phyloP scores from a whole-genome alignment of 805 yeast species.

The Teunomyces barrocoloradensis region DNA sequence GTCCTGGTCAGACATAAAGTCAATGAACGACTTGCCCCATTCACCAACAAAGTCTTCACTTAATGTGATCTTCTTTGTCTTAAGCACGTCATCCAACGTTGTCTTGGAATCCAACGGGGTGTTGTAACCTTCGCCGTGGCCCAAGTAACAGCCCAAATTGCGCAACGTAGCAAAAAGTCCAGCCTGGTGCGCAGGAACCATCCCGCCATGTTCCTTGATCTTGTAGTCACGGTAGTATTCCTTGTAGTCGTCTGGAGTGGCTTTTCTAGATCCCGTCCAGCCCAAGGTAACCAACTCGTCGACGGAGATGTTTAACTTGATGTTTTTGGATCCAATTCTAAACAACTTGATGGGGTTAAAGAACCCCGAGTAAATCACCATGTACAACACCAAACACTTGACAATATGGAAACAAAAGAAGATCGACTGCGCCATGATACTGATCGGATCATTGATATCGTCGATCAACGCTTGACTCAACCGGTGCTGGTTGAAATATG shows the following conservation, averaged over 20 bases:
- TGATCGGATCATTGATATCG: constrained; percentile 44
- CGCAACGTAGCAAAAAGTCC: constrained; percentile 63
- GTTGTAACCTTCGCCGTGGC: constrained; percentile 81
- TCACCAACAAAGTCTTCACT: constrained; percentile 55
- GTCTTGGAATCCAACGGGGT: constrained; percentile 49
- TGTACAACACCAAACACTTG: constrained; percentile 56
- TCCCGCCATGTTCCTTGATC: constrained; percentile 68
- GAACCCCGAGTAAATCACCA: constrained; percentile 63
- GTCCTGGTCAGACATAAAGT: constrained; percentile 35
- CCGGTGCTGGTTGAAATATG: constrained; percentile 34
- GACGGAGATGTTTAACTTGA: constrained; percentile 37
- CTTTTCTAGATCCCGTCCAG: constrained; percentile 92
- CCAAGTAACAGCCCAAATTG: constrained; percentile 60
- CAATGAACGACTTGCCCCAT: constrained; percentile 49
- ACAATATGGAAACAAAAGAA: constrained; percentile 73
- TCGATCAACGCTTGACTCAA: constrained; percentile 47
- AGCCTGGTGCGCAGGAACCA: constrained; percentile 69
- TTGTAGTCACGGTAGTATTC: constrained; percentile 62
- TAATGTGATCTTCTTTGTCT: constrained; percentile 45
- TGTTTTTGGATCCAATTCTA: constrained; percentile 27
- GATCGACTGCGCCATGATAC: constrained; percentile 52
- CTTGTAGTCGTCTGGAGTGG: constrained; percentile 66
- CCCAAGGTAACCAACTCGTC: constrained; percentile 68
- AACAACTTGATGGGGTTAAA: constrained; percentile 63
- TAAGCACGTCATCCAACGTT: constrained; percentile 27